Evolutionary conservation across 225 moss, liverwort and hornwort species (phyloP).

Genomic region (Sphagnum tenellum): DNA sequence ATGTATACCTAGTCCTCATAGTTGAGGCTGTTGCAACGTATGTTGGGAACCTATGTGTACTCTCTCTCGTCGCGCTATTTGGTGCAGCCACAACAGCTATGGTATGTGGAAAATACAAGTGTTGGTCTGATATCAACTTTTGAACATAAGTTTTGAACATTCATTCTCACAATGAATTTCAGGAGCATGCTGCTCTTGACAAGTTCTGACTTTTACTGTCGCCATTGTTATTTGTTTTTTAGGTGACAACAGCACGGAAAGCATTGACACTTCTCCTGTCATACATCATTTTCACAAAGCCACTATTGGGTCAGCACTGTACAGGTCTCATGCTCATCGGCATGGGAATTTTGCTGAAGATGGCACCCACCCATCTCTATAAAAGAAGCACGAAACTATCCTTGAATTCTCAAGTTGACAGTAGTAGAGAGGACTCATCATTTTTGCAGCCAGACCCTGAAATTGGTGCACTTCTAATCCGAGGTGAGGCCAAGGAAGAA

Average conservation of each 20-base stretch:
- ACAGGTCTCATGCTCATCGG: slow-evolving; percentile 57
- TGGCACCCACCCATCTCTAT: slow-evolving; percentile 38
- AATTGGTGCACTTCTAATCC: too few relatives aligned
- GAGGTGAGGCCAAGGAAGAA: too few relatives aligned
- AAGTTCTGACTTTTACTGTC: not conserved
- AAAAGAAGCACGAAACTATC: too few relatives aligned
- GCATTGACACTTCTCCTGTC: slow-evolving; percentile 74
- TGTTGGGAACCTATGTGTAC: slow-evolving; percentile 74
- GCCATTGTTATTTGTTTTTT: not conserved
- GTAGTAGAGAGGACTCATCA: too few relatives aligned
- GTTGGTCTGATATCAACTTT: too few relatives aligned
- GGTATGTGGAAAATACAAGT: slow-evolving; percentile 16
- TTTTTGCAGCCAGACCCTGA: too few relatives aligned
- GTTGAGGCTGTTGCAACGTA: slow-evolving; percentile 82
- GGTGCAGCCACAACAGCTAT: slow-evolving; percentile 90
- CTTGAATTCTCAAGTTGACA: too few relatives aligned
- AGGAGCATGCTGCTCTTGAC: too few relatives aligned
- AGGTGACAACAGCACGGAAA: slow-evolving; percentile 90
- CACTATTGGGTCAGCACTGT: slow-evolving; percentile 66
- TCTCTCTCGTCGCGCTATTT: slow-evolving; percentile 72
- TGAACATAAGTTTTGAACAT: not conserved
- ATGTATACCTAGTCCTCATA: slow-evolving; percentile 62
- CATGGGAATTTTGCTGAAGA: slow-evolving; percentile 74
- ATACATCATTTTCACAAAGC: slow-evolving; percentile 82
- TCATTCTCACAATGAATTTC: not conserved